These are phyloP conservation scores for Apiospora sp. DNA, from an alignment of 2,329 filamentous ascomycete genomes.

Conservation along the genomic window DNA sequence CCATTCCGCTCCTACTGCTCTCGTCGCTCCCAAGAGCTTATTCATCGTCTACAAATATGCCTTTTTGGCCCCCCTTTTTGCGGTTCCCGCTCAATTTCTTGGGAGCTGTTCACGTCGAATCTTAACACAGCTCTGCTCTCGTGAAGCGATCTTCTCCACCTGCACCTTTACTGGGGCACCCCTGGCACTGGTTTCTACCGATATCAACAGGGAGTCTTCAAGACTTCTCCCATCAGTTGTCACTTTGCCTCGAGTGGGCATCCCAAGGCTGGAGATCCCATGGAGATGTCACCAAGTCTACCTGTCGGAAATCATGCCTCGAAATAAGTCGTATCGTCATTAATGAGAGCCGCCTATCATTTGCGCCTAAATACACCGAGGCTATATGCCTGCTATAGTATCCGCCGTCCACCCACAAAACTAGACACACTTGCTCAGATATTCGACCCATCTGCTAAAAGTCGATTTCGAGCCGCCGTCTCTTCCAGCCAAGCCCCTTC, in stretches of 20 bases:
- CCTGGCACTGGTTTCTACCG: not conserved
- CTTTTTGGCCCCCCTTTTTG: not conserved
- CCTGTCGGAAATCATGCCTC: not conserved
- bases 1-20: slow-evolving; percentile 13
- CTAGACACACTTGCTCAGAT: slow-evolving; percentile 19
- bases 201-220: not conserved
- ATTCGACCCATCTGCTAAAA: slow-evolving; percentile 20
- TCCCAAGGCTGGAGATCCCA: not conserved
- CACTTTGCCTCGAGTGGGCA: slow-evolving; percentile 1
- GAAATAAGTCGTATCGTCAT: slow-evolving; percentile 22
- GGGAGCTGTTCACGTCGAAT: not conserved
- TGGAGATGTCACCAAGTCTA: not conserved
- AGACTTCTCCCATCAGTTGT: not conserved
- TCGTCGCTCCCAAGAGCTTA: not conserved
- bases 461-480: slow-evolving; percentile 15
- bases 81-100: not conserved
- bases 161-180: not conserved
- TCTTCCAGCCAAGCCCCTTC: not conserved
- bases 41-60: not conserved
- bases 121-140: not conserved
- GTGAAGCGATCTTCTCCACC: slow-evolving; percentile 15
- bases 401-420: slow-evolving; percentile 20
- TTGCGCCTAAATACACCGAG: slow-evolving; percentile 20
- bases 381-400: slow-evolving; percentile 10
- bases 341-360: slow-evolving; percentile 18